Percentiles rank a stretch among this genome's conserved stretches.
Conservation (phyloP, 139 green algal genomes). For the Picochlorum sp. region DNA sequence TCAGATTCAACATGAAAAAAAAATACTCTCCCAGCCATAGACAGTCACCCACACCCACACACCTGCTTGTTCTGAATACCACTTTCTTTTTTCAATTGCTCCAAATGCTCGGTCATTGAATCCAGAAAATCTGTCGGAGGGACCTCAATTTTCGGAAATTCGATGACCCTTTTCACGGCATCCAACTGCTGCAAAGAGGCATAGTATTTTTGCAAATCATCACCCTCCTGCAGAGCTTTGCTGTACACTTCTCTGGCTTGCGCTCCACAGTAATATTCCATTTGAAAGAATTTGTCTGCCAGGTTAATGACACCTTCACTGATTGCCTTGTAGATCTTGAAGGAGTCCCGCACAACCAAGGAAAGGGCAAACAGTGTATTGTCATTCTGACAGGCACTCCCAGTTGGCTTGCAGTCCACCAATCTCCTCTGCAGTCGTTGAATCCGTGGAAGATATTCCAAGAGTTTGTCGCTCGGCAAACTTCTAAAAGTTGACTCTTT, state of each 20-base stretch:
- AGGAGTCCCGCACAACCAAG: constrained; percentile 32
- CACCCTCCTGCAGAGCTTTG: constrained; percentile 51
- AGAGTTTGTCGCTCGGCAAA: constrained; percentile 42
- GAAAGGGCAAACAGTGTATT: constrained; percentile 44
- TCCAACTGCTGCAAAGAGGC: constrained; percentile 14
- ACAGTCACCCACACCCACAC: neutral
- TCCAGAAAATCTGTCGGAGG: constrained; percentile 76
- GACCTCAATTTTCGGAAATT: constrained; percentile 59
- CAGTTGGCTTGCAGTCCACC: constrained; percentile 74
- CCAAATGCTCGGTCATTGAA: constrained; percentile 79
- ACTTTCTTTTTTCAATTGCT: neutral
- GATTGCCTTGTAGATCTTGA: constrained; percentile 68
- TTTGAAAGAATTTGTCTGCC: constrained; percentile 90
- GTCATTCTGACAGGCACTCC: constrained; percentile 47
- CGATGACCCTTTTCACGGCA: constrained; percentile 24
- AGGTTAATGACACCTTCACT: constrained; percentile 93
- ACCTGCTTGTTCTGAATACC: neutral
- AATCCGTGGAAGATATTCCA: constrained; percentile 70
- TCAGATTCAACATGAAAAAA: neutral
- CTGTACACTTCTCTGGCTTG: constrained; percentile 73
- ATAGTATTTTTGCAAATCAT: constrained; percentile 44
- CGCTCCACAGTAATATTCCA: constrained; percentile 61
- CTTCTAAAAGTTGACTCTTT: constrained; percentile 16
- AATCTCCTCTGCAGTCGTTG: constrained; percentile 71
- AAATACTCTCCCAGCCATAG: neutral